These are phyloP conservation scores for Sporobolus alterniflorus DNA, from an alignment of 202 grass and related monocot genomes.

Conservation along the genomic window DNA sequence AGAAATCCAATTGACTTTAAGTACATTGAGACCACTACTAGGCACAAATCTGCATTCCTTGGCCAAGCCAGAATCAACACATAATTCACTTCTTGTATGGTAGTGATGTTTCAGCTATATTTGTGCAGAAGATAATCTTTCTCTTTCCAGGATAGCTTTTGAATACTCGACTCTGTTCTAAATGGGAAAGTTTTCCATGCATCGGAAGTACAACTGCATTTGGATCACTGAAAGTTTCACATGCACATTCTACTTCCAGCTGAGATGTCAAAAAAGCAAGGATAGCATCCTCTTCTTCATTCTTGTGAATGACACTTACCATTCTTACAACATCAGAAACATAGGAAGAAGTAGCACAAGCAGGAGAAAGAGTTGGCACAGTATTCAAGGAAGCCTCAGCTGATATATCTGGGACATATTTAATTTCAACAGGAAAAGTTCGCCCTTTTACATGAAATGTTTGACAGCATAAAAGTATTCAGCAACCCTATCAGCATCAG, in stretches of 20 bases:
- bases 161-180: conserved; percentile 83
- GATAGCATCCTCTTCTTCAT: conserved; percentile 79
- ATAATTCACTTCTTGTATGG: conserved; percentile 84
- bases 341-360: conserved; percentile 63
- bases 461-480: conserved; percentile 83
- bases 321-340: conserved; percentile 78
- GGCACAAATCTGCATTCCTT: conserved; percentile 90
- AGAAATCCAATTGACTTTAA: conserved; percentile 86
- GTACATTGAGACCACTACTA: conserved; percentile 77
- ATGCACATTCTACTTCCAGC: conserved; percentile 90
- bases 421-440: conserved; percentile 91
- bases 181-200: conserved; percentile 92
- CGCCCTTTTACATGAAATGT: conserved; percentile 76
- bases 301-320: conserved; percentile 77
- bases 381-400: conserved; percentile 37
- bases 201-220: conserved; percentile 75
- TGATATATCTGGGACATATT: conserved; percentile 77
- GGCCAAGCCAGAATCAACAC: conserved; percentile 91
- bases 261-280: conserved; percentile 98
- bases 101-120: conserved; percentile 98
- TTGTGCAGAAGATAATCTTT: conserved; percentile 95
- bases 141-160: conserved; percentile 86
- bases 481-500: conserved; percentile 76
- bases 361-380: conserved; percentile 19
- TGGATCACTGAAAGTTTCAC: conserved; percentile 77